Evolutionary conservation across 768 basidiomycete species (phyloP), one percentile per base, ranked within the genome.

Genomic region (Daedaleopsis sinensis): DNA sequence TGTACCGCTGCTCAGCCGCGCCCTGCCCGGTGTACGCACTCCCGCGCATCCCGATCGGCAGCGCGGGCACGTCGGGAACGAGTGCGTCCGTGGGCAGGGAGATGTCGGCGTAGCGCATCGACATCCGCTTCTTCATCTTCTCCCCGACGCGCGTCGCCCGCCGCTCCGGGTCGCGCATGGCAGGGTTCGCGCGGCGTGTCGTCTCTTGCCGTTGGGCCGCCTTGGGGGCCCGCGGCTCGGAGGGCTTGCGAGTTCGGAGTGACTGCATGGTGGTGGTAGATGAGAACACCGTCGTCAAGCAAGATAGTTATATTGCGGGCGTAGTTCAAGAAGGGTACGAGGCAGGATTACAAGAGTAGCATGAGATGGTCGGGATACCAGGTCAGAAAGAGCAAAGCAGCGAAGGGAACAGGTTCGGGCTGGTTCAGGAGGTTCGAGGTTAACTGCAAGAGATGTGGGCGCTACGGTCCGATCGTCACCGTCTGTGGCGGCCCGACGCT

Each of bases 81-180:
- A 73, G 71, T 13, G 79, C 72, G 52, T 84, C 82, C 2, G 85
- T 87, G 7, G 89, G 90, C n/a, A 82, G 78, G 1, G 89, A 89
- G 57, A 93, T 89, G 66, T 92, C 91, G 42, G 90, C 93, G 83
- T 92, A 97, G 72, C 95, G 88, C 84, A 89, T 91, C 16, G 94
- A 95, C 88, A 97, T 90, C 70, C 96, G 90, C 76, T 94, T 94
- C 84, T 94, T 94, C 76, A 97, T 94, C 78, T 91, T 94, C 82
- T 96, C 96, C 73, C 94, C 82, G 21, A 84, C 80, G 12, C 78
- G 75, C 15, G 71, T 72, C 35, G 81, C 79, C 68, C 80, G 81
- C 49, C 81, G 76, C 12, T 65, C 71, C 18, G 58, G 58, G 56
- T 64, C 59, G 38, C 62, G 58, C 18, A 55, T 35, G 10, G 44